A percentile compares a stretch with the other conserved stretches of the same genome.
phyloP scores from a whole-genome alignment of 768 basidiomycete species.

The Leucocoprinus leucothites region DNA sequence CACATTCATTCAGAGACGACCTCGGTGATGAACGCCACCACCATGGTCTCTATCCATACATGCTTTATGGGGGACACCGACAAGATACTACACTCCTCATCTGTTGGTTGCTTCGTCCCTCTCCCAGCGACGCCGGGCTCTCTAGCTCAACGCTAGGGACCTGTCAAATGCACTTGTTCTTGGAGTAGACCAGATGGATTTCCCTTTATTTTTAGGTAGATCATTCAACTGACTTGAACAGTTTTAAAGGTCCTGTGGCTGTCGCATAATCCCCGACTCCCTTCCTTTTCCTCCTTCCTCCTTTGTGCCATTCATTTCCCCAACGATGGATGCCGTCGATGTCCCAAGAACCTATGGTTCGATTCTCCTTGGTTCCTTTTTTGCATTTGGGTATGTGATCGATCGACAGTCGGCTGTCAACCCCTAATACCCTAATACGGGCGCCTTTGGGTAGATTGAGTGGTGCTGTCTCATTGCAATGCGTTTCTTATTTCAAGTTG shows the following conservation, averaged over 20 bases:
- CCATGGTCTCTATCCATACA: no score
- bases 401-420: background rate
- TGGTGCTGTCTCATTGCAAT: constrained; percentile 37
- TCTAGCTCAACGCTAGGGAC: no score
- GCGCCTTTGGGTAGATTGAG: constrained; percentile 28
- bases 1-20: no score
- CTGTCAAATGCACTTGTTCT: no score
- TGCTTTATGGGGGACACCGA: no score
- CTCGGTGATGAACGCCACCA: no score
- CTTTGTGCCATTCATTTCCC: background rate
- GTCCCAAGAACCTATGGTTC: constrained; percentile 36
- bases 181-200: no score
- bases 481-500: constrained; percentile 35
- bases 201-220: background rate
- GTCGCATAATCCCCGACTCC: background rate
- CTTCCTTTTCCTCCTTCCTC: background rate
- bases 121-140: no score
- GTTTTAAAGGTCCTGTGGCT: no score
- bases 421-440: background rate
- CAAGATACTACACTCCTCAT: no score
- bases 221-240: no score
- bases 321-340: constrained; percentile 16
- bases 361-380: constrained; percentile 36
- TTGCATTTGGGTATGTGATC: constrained; percentile 33
- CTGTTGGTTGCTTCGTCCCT: no score